Evolutionary conservation across 2,329 filamentous ascomycete species (phyloP).

Genomic region (Verticillium isaacii): DNA sequence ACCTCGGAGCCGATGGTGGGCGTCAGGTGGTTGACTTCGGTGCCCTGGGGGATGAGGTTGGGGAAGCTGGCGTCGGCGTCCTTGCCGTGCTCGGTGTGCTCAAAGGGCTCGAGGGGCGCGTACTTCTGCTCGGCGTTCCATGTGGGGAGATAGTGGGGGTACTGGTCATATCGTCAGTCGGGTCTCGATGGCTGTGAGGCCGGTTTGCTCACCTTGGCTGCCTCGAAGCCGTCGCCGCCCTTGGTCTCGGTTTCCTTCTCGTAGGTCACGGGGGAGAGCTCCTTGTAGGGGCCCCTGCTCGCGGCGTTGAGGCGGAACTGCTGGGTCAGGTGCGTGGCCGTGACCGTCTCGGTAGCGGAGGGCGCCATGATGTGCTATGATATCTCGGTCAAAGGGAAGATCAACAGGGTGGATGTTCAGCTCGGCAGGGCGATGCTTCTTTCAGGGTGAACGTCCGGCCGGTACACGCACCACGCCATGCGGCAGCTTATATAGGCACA

Average conservation of each 20-base stretch:
- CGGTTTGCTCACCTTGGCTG: slow-evolving; percentile 11
- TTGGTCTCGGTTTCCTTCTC: slow-evolving; percentile 21
- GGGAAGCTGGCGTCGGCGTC: slow-evolving; percentile 58
- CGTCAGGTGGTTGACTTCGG: slow-evolving; percentile 49
- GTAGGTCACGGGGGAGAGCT: slow-evolving; percentile 17
- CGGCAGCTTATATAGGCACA: neutral
- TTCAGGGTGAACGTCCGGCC: neutral
- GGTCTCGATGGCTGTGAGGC: neutral
- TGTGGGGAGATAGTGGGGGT: slow-evolving; percentile 48
- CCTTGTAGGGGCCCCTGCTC: slow-evolving; percentile 22
- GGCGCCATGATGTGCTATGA: slow-evolving; percentile 23
- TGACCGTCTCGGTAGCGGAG: slow-evolving; percentile 24
- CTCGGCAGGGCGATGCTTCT: neutral
- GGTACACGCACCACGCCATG: neutral
- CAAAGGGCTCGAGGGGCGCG: slow-evolving; percentile 55
- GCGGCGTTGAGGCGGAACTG: slow-evolving; percentile 28
- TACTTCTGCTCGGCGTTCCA: slow-evolving; percentile 55
- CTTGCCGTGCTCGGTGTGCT: slow-evolving; percentile 62
- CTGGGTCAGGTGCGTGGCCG: slow-evolving; percentile 14
- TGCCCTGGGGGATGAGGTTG: slow-evolving; percentile 49
- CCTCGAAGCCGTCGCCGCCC: slow-evolving; percentile 14
- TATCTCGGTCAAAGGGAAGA: neutral
- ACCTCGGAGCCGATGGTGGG: slow-evolving; percentile 62
- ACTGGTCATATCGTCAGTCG: slow-evolving; percentile 4
- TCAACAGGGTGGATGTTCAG: neutral